Base-by-base conservation (phyloP, 345 rosid species). In the Hypericum perforatum region DNA sequence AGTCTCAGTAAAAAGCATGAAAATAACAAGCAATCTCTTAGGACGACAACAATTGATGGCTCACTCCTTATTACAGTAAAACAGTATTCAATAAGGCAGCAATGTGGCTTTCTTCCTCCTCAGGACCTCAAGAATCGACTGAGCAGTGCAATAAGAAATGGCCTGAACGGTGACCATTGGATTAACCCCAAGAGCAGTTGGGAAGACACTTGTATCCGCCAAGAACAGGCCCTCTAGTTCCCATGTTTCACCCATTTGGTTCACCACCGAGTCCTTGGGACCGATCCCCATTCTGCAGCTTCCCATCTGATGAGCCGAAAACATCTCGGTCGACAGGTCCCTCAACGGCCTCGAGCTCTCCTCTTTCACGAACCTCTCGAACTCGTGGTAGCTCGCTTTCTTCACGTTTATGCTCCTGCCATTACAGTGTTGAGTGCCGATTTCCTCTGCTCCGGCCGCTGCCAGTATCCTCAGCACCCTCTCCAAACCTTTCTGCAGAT, bases 271-370 rank as follows among this genome's bases (percentile, higher is more conserved):
- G 13, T 50, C 59, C 54, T 64, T 74, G 1, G 82, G 82, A 16
- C 68, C 72, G 5, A 63, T 58, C 10, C 95, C 97, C 94, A 89
- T 85, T 59, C 90, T 68, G 68, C 94, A 89, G 55, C 94, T 89
- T 13, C 92, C 95, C 95, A 85, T 85, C 69, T 89, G 94, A 64
- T 89, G 95, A 43, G 95, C 95, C 39, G 97, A 89, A 63, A 84
- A 64, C 16, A 85, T 55, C 9, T 72, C 76, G 5, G 78, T 64
- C 5, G 73, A 54, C 43, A 82, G 61, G 62, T 65, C 74, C 43
- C 70, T 70, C 45, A 85, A 57, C 32, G 65, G 41, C 65, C 73
- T 70, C 39, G 66, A 58, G 47, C 84, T 87, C 72, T 88, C 95
- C 67, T 77, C 82, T 42, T 54, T 78, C 68, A 87, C 85, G 41